These are phyloP conservation scores for Lentinula raphanica DNA, from an alignment of 768 basidiomycete species.

Conservation along the genomic window DNA sequence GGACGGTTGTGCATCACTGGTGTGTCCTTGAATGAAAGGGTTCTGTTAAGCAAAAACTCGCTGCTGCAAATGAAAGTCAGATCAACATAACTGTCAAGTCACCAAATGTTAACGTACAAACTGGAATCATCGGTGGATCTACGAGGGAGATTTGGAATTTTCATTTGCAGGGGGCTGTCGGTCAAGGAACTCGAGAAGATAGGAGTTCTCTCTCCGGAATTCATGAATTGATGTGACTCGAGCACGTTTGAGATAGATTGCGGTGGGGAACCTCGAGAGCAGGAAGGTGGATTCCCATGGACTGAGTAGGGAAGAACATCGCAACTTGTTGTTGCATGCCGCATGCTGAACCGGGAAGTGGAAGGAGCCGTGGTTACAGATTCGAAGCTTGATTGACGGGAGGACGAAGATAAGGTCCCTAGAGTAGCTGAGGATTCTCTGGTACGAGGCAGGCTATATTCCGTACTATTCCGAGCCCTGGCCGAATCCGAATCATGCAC, in stretches of 20 bases:
- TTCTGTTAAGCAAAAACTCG: background rate
- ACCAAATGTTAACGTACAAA: background rate
- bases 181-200: background rate
- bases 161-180: background rate
- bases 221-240: background rate
- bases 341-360: background rate
- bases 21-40: background rate
- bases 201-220: background rate
- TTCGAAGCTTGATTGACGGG: constrained; percentile 9
- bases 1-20: constrained; percentile 9
- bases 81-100: background rate
- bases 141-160: background rate
- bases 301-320: background rate
- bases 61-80: background rate
- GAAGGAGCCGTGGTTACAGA: constrained; percentile 1
- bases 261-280: background rate
- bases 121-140: background rate
- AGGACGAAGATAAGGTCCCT: constrained; percentile 1
- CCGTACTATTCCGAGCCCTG: background rate
- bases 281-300: background rate
- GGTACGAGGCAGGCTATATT: background rate
- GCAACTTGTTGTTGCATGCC: background rate
- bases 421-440: background rate
- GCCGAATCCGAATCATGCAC: background rate
- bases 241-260: constrained; percentile 7